These are phyloP conservation scores for Begonia peltatifolia DNA, from an alignment of 306 rosid genomes.

Conservation along the genomic window DNA sequence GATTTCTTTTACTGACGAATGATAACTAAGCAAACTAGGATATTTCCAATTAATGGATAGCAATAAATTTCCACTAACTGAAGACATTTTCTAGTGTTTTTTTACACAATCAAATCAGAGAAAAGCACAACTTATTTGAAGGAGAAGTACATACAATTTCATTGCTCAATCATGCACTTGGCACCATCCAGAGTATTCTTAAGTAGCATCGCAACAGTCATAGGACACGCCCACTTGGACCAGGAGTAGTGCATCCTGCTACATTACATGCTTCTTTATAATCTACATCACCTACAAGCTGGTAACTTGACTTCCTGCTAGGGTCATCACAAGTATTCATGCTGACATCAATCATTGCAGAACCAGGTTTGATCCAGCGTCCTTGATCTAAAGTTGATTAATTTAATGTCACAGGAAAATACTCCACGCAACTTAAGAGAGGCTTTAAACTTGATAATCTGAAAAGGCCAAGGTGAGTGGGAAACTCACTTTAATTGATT, in stretches of 20 bases:
- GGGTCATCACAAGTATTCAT: constrained; percentile 76
- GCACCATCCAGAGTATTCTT: constrained; percentile 81
- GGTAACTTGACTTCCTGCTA: constrained; percentile 63
- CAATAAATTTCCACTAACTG: too few relatives aligned
- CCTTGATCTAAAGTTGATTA: constrained; percentile 42
- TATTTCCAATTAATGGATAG: too few relatives aligned
- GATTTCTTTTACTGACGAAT: too few relatives aligned
- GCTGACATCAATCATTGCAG: constrained; percentile 87
- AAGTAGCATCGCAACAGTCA: constrained; percentile 87
- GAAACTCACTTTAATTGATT: too few relatives aligned
- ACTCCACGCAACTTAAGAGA: too few relatives aligned
- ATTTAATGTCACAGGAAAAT: not conserved
- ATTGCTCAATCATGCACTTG: constrained; percentile 36
- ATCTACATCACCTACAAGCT: constrained; percentile 89
- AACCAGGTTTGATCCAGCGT: constrained; percentile 95
- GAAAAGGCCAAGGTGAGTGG: too few relatives aligned
- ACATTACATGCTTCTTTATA: constrained; percentile 69
- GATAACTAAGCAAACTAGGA: too few relatives aligned
- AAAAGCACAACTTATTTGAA: not conserved
- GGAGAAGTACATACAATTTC: constrained; percentile 1
- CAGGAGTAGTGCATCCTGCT: constrained; percentile 87
- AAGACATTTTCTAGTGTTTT: too few relatives aligned
- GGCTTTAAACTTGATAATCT: too few relatives aligned
- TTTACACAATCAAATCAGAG: too few relatives aligned
- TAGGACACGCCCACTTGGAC: constrained; percentile 97